Evolutionary conservation across 2,329 filamentous ascomycete species (phyloP), one percentile per base, ranked within the genome.

Genomic region (Epichloe coenophiala): DNA sequence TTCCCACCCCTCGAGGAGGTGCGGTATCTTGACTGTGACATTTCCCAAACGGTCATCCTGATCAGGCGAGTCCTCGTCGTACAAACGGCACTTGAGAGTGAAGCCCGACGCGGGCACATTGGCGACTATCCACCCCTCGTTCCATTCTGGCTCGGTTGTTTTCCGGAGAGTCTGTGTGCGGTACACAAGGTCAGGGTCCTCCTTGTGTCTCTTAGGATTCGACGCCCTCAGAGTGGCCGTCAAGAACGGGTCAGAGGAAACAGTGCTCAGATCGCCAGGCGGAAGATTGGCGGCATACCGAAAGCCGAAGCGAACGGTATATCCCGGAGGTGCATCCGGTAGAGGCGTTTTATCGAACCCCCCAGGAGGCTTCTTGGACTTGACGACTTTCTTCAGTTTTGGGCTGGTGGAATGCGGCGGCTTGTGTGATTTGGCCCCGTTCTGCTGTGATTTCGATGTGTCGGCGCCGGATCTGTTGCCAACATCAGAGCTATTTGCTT

Each of bases 41-140:
- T 93, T 94, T 11, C 91, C 91, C 19, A 97, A 75, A 27, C 88
- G 77, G 67, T 97, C 91, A 62, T 97, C 86, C 56, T 85, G 80
- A 63, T 96, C 87, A 1, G 83, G 80, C 36, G 83, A 81, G 66
- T 97, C 91, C 65, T 97, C 91, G 61, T 97, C 91, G 67, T 90
- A 94, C 17, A 97, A 68, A 49, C 87, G 78, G 54, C 87, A 88
- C 64, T 95, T 95, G 58, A 97, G 75, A 51, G 75, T 77, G 68
- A 95, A 95, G 4, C 90, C 90, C 0, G 77, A 80, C 0, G 82
- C 72, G 0, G 91, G 90, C 2, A 96, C 77, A 58, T 95, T 94
- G 54, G 87, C 88, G 23, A 97, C 84, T 21, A 88, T 75, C 91
- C 91, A 97, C 53, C 88, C 78, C 38, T 83, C 80, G 45, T 95